These are phyloP conservation scores for Chlorencoelia australis DNA, from an alignment of 2,329 filamentous ascomycete genomes.

Conservation along the genomic window DNA sequence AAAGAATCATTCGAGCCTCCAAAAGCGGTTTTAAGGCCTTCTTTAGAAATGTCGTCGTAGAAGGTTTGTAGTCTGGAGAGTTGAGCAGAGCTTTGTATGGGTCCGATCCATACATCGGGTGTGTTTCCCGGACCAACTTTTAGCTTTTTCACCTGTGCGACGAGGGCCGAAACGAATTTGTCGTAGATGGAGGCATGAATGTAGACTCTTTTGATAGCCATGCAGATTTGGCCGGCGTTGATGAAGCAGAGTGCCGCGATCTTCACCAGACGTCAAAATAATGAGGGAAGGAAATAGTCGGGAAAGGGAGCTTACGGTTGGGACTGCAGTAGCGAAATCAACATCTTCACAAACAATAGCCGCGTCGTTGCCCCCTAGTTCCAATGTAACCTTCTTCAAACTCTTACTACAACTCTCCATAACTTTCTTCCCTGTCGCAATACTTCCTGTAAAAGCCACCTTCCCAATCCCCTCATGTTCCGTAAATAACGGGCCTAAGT, in stretches of 20 bases:
- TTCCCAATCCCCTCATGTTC: conserved; percentile 45
- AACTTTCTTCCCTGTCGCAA: conserved; percentile 38
- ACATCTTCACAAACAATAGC: conserved; percentile 42
- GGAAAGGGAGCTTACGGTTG: conserved; percentile 9
- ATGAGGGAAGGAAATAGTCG: not conserved
- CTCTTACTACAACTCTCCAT: conserved; percentile 29
- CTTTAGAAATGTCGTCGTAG: conserved; percentile 42
- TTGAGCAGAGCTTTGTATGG: conserved; percentile 54
- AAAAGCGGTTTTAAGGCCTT: conserved; percentile 39
- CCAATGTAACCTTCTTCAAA: conserved; percentile 32
- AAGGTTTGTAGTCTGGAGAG: conserved; percentile 43
- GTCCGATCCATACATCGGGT: conserved; percentile 35
- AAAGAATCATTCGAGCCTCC: conserved; percentile 23
- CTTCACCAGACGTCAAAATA: conserved; percentile 10
- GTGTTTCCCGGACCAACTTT: conserved; percentile 28
- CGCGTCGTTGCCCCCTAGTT: conserved; percentile 45
- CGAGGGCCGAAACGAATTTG: conserved; percentile 33
- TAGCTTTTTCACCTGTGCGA: conserved; percentile 34
- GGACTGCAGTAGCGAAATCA: conserved; percentile 35
- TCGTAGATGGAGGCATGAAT: conserved; percentile 50
- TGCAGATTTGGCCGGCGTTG: conserved; percentile 40
- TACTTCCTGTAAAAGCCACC: conserved; percentile 49
- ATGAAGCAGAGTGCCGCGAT: conserved; percentile 38
- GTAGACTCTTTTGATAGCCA: conserved; percentile 47
- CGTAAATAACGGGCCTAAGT: conserved; percentile 43